Conservation (phyloP, 257 asterid genomes). For the Solanum bukasovii region DNA sequence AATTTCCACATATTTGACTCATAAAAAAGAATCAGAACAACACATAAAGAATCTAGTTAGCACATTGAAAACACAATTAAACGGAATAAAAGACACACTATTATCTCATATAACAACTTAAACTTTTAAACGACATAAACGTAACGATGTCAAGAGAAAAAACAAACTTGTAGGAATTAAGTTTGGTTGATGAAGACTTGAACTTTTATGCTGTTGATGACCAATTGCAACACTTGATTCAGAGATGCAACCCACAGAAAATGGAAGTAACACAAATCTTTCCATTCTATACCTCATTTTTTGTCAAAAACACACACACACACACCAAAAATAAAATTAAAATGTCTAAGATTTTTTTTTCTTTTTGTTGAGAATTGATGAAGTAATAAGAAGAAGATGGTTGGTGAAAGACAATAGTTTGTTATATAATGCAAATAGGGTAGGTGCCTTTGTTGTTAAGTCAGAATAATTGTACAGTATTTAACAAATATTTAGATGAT, state of each 20-base stretch:
- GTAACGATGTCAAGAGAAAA: neutral
- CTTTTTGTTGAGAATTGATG: neutral
- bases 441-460: neutral
- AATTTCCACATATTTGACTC: neutral
- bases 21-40: neutral
- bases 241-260: conserved; percentile 22
- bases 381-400: neutral
- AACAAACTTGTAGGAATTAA: conserved; percentile 3
- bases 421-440: neutral
- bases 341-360: neutral
- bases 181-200: neutral
- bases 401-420: conserved; percentile 3
- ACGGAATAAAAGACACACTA: neutral
- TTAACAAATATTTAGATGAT: neutral
- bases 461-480: neutral
- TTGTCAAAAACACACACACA: neutral
- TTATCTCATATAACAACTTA: neutral
- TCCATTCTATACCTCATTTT: conserved; percentile 13
- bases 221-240: conserved; percentile 21
- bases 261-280: conserved; percentile 21
- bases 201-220: neutral
- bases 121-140: neutral
- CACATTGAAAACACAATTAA: neutral
- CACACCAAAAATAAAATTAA: neutral
- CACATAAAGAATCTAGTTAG: neutral